phyloP scores from a whole-genome alignment of 2,329 filamentous ascomycete genomes.

The Sporothrix pseudoabietina region DNA sequence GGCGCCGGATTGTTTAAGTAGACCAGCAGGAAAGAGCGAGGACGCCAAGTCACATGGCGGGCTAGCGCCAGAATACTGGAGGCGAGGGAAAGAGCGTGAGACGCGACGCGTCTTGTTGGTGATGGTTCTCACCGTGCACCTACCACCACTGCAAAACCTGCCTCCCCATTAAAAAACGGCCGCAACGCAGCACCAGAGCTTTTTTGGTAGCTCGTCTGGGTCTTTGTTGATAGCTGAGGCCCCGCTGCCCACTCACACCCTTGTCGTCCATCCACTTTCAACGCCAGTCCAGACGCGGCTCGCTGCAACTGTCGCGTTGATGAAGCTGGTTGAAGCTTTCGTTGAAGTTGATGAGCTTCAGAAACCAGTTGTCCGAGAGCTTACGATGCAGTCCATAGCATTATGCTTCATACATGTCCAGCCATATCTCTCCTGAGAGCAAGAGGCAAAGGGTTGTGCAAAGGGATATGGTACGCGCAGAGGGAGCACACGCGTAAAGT shows the following conservation, averaged over 20 bases:
- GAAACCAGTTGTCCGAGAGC: too few species aligned
- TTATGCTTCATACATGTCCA: neutral
- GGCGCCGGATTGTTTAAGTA: constrained; percentile 36
- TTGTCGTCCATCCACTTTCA: constrained; percentile 24
- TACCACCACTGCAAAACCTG: constrained; percentile 17
- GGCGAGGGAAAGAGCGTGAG: neutral
- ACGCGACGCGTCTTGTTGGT: constrained; percentile 34
- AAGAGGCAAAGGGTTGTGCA: constrained; percentile 3
- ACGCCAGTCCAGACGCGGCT: neutral
- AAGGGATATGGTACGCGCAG: neutral
- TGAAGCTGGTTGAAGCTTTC: constrained; percentile 3
- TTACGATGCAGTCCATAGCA: neutral
- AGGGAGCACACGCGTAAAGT: constrained; percentile 9
- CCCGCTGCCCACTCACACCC: constrained; percentile 30
- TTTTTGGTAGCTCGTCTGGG: neutral
- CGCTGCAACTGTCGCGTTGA: constrained; percentile 1
- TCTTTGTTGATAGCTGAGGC: constrained; percentile 24
- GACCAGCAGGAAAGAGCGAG: constrained; percentile 26
- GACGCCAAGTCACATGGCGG: constrained; percentile 35
- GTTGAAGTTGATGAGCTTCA: neutral
- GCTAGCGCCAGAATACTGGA: constrained; percentile 31
- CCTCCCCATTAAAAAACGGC: constrained; percentile 26
- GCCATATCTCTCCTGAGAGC: neutral
- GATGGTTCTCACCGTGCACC: constrained; percentile 29
- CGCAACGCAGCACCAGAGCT: constrained; percentile 14